A percentile compares a stretch with the other conserved stretches of the same genome.
Conservation (phyloP, 2,329 filamentous ascomycete species). For the Verticillium albo-atrum region DNA sequence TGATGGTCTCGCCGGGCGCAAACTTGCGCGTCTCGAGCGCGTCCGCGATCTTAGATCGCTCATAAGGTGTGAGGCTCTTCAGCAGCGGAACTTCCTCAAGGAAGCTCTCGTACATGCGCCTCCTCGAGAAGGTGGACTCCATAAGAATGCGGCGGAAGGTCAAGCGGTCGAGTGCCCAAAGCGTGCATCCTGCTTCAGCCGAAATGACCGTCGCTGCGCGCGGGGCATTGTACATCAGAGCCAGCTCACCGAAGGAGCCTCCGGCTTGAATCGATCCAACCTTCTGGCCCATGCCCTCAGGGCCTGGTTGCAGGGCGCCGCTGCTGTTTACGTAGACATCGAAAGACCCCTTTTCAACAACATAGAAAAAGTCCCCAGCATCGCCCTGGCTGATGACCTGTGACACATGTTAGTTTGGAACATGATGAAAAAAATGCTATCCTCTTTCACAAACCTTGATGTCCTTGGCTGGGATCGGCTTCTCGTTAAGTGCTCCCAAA, state of each 20-base stretch:
- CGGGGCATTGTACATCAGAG: slow-evolving; percentile 97
- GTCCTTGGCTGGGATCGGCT: slow-evolving; percentile 88
- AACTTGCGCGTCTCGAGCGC: slow-evolving; percentile 90
- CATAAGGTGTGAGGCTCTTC: slow-evolving; percentile 78
- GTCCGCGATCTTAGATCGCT: slow-evolving; percentile 96
- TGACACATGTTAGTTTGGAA: slow-evolving; percentile 18
- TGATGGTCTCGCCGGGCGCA: slow-evolving; percentile 74
- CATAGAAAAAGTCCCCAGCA: slow-evolving; percentile 95
- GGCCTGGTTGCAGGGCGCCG: slow-evolving; percentile 73
- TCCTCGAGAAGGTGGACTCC: slow-evolving; percentile 94
- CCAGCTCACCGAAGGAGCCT: slow-evolving; percentile 93
- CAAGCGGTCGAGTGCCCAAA: slow-evolving; percentile 93
- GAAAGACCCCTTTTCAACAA: slow-evolving; percentile 87
- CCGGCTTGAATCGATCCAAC: slow-evolving; percentile 81
- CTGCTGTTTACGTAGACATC: slow-evolving; percentile 83
- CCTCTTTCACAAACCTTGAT: slow-evolving; percentile 51
- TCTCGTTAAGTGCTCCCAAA: slow-evolving; percentile 86
- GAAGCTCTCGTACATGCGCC: slow-evolving; percentile 96
- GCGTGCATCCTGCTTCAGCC: slow-evolving; percentile 68
- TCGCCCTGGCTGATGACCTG: slow-evolving; percentile 95
- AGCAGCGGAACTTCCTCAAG: slow-evolving; percentile 89
- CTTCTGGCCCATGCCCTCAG: slow-evolving; percentile 76
- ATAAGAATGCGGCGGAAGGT: slow-evolving; percentile 98
- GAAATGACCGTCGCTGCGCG: slow-evolving; percentile 92
- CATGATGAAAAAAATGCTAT: background rate